Base-by-base conservation (phyloP, 805 yeast genomes). In the Trichomonascus vanleenenianus region DNA sequence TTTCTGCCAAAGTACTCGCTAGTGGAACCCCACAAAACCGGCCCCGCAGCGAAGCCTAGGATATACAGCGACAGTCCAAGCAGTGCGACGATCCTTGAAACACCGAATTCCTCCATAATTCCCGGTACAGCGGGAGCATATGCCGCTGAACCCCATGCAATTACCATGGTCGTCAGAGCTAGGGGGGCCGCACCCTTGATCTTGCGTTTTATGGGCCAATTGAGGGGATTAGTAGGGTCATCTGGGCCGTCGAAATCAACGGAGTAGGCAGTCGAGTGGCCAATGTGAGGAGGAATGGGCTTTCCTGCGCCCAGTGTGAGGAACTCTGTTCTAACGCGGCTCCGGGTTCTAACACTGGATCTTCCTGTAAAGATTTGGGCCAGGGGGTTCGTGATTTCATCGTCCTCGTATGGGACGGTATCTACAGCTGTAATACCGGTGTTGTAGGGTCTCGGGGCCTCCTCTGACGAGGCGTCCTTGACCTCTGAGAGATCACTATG, bases 41-140 rank as follows among this genome's bases (percentile, higher is more conserved):
- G 95, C 15, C 94, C 93, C 2, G 85, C 74, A 1, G 94, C 95
- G 64, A 85, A 85, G 16, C 94, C 95, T 41, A 83, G 61, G 18
- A 85, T 89, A 56, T 74, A 86, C 15, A 85, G 68, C 0, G 94
- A 78, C 9, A 85, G 72, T 45, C 85, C 81, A 39, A 87, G 68
- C 16, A 85, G 73, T 16, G 79, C 85, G 14, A 77, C 82, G 3
- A 56, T 47, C 32, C 45, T 40, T 33, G 82, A 78, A 45, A 86
- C 78, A 48, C 72, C 73, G 62, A 64, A 85, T 37, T 71, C 65
- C 38, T 49, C 66, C 48, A 73, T 62, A 25, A 44, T 80, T 72
- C 50, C 67, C 54, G 33, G 66, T 50, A 84, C 66, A 5, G 76
- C 79, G 33, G 76, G 70, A 1, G 89, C 74, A 57, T 81, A 83